A percentile compares a stretch with the other conserved stretches of the same genome.
phyloP scores from a whole-genome alignment of 2,329 filamentous ascomycete species.

The Pyricularia sp. region DNA sequence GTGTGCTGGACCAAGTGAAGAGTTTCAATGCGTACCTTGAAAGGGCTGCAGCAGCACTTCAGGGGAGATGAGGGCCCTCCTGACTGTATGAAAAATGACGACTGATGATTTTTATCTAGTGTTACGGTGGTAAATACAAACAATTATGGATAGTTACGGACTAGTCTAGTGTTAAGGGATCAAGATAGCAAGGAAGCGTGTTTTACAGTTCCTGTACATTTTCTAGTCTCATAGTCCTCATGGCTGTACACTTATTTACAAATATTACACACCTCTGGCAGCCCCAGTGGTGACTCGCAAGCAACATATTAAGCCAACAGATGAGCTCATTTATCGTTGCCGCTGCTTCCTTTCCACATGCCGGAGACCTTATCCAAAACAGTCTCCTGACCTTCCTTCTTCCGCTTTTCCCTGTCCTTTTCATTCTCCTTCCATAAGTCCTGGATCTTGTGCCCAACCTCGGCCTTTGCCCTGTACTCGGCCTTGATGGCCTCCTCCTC shows the following conservation, averaged over 20 bases:
- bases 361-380: slow-evolving; percentile 29
- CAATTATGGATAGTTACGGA: background rate
- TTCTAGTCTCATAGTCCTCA: background rate
- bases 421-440: slow-evolving; percentile 47
- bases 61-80: slow-evolving; percentile 18
- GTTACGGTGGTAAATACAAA: background rate
- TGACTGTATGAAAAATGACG: background rate
- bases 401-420: slow-evolving; percentile 42
- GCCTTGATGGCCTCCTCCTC: slow-evolving; percentile 57
- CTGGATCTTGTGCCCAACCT: slow-evolving; percentile 48
- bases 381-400: slow-evolving; percentile 43
- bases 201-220: background rate
- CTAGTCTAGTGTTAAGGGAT: background rate
- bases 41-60: slow-evolving; percentile 46
- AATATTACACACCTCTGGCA: background rate
- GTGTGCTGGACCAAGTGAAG: slow-evolving; percentile 42
- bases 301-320: background rate
- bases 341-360: slow-evolving; percentile 15
- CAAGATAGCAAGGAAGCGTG: background rate
- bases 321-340: background rate
- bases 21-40: slow-evolving; percentile 58
- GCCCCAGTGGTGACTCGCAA: background rate
- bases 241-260: background rate
- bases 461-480: slow-evolving; percentile 50
- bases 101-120: background rate